Evolutionary conservation across 148 eudicot species (phyloP).

Genomic region (Talinum fruticosum): DNA sequence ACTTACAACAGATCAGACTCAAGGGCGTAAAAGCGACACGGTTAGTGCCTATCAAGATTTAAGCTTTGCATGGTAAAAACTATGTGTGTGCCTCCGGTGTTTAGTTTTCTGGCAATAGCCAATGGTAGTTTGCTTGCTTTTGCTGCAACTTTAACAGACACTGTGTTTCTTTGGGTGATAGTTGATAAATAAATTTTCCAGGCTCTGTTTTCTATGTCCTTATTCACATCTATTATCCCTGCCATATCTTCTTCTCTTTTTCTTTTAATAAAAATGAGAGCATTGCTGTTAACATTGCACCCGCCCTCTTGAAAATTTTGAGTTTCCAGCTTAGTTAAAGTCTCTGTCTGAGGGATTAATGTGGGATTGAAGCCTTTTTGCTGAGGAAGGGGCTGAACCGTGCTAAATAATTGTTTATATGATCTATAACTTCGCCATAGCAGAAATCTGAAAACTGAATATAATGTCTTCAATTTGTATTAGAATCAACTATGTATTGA

Average conservation of each 20-base stretch:
- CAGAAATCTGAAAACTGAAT: too few species aligned
- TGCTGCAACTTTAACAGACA: background rate
- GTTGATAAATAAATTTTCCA: background rate
- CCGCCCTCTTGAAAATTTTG: background rate
- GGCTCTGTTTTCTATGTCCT: background rate
- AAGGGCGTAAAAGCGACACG: constrained; percentile 35
- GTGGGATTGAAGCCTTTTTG: background rate
- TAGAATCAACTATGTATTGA: background rate
- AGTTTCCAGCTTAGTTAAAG: background rate
- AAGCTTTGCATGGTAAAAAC: background rate
- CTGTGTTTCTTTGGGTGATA: background rate
- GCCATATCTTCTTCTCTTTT: background rate
- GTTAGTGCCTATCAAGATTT: constrained; percentile 22
- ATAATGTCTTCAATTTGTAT: background rate
- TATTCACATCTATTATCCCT: background rate
- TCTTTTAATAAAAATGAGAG: too few species aligned
- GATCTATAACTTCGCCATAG: too few species aligned
- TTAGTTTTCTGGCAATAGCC: background rate
- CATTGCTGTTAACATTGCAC: background rate
- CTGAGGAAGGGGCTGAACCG: background rate
- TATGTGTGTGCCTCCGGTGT: background rate
- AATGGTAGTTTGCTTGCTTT: background rate
- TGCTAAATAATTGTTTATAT: constrained; percentile 4
- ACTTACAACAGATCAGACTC: constrained; percentile 36
- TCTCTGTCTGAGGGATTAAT: background rate